Conservation (phyloP, 257 asterid species). For the Fraxinus americana region DNA sequence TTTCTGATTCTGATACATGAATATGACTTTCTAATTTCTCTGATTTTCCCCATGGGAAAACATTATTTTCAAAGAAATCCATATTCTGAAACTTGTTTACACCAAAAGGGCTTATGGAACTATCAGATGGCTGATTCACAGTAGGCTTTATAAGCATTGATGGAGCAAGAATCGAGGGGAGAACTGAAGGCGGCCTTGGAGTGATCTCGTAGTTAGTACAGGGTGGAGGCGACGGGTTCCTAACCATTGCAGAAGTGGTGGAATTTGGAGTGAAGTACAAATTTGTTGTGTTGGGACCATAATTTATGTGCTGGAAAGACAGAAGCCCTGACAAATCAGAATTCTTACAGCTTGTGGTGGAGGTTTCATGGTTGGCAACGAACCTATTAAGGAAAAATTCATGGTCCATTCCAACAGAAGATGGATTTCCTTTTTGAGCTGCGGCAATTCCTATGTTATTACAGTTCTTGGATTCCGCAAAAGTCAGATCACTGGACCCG, state of each 20-base stretch:
- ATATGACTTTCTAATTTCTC: slow-evolving; percentile 30
- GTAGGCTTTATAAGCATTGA: slow-evolving; percentile 11
- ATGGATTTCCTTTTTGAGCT: slow-evolving; percentile 21
- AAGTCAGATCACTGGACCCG: slow-evolving; percentile 54
- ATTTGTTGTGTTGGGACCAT: slow-evolving; percentile 35
- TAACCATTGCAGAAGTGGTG: slow-evolving; percentile 14
- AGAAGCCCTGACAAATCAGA: slow-evolving; percentile 43
- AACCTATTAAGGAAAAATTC: slow-evolving; percentile 72
- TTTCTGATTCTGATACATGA: slow-evolving; percentile 24
- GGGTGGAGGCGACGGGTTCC: slow-evolving; percentile 12
- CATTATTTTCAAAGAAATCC: slow-evolving; percentile 43
- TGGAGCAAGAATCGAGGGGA: slow-evolving; percentile 8
- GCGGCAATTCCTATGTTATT: slow-evolving; percentile 1
- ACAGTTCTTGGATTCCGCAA: slow-evolving; percentile 37
- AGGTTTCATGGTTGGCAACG: slow-evolving; percentile 46
- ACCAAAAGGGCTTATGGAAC: slow-evolving; percentile 13
- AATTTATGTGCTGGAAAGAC: slow-evolving; percentile 46
- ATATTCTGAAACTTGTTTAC: slow-evolving; percentile 35
- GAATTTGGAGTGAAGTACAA: slow-evolving; percentile 42
- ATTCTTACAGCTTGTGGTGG: slow-evolving; percentile 31
- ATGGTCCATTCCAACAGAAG: slow-evolving; percentile 33
- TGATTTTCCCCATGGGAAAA: slow-evolving; percentile 49
- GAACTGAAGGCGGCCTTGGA: background rate
- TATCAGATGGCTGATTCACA: slow-evolving; percentile 11
- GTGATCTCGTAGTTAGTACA: background rate